Percentiles rank a stretch among this genome's conserved stretches.
phyloP scores from a whole-genome alignment of 768 basidiomycete genomes.

The Clitopilus passeckerianus region DNA sequence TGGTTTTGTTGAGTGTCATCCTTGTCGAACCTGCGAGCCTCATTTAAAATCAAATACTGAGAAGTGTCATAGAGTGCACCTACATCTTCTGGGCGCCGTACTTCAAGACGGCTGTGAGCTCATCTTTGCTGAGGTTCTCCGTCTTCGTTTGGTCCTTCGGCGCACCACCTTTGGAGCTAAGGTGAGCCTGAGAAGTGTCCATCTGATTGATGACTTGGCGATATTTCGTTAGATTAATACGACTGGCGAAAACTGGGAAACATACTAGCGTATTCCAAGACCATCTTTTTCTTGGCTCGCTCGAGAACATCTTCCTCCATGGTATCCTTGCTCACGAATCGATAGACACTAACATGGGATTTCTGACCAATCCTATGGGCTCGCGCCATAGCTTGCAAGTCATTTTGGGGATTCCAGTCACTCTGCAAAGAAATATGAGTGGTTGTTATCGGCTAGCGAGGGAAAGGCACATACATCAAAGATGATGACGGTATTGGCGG shows the following conservation, averaged over 20 bases:
- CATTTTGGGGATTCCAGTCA: conserved; percentile 99
- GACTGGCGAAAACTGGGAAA: conserved; percentile 17
- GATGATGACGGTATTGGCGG: conserved; percentile 97
- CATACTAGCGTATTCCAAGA: conserved; percentile 97
- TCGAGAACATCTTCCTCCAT: conserved; percentile 99
- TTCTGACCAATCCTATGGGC: conserved; percentile 99
- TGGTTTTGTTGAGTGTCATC: conserved; percentile 90
- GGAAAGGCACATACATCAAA: conserved; percentile 71
- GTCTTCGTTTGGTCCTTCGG: conserved; percentile 70
- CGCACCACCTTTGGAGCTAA: conserved; percentile 70
- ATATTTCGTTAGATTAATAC: conserved; percentile 6
- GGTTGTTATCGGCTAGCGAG: not conserved
- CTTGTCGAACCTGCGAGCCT: conserved; percentile 79
- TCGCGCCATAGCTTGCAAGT: conserved; percentile 98
- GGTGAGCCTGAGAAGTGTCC: conserved; percentile 97
- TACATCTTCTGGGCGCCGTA: conserved; percentile 98
- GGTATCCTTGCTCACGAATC: conserved; percentile 98
- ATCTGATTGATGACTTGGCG: conserved; percentile 95
- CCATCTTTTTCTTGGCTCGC: conserved; percentile 99
- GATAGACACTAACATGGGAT: conserved; percentile 96
- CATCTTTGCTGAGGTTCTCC: conserved; percentile 90
- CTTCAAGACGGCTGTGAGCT: conserved; percentile 94
- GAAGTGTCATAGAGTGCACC: conserved; percentile 19
- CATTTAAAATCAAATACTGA: conserved; percentile 10
- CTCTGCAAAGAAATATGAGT: conserved; percentile 47